Conservation (phyloP, 495 filamentous ascomycete species). For the Collariella sp. region DNA sequence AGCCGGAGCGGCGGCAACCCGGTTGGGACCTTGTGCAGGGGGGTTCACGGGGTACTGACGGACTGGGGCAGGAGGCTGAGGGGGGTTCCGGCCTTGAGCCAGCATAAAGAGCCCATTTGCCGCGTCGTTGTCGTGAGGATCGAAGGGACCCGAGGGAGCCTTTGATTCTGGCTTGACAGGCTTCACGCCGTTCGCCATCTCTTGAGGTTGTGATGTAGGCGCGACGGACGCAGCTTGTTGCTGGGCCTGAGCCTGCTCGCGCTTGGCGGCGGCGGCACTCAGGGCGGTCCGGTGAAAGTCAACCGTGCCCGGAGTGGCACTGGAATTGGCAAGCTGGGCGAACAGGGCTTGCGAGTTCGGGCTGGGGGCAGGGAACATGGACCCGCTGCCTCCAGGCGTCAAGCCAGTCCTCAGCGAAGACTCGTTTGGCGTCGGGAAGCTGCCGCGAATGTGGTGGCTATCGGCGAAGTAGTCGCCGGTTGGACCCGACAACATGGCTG, state of each 20-base stretch:
- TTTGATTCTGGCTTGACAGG: slow-evolving; percentile 37
- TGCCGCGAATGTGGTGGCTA: slow-evolving; percentile 69
- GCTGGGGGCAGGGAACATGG: slow-evolving; percentile 92
- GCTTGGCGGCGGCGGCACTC: slow-evolving; percentile 60
- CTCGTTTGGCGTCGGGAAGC: slow-evolving; percentile 95
- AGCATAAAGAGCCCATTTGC: slow-evolving; percentile 92
- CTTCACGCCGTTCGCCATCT: slow-evolving; percentile 33
- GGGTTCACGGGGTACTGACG: slow-evolving; percentile 43
- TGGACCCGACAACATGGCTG: slow-evolving; percentile 92
- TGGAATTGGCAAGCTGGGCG: slow-evolving; percentile 63
- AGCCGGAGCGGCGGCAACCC: slow-evolving; percentile 22
- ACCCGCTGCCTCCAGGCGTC: slow-evolving; percentile 91
- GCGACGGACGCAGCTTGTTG: slow-evolving; percentile 20
- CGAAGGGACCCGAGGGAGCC: slow-evolving; percentile 52
- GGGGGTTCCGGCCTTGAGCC: slow-evolving; percentile 59
- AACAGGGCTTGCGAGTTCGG: slow-evolving; percentile 78
- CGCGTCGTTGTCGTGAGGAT: slow-evolving; percentile 86
- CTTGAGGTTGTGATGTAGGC: slow-evolving; percentile 41
- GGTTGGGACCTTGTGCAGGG: slow-evolving; percentile 36
- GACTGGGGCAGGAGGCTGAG: slow-evolving; percentile 44
- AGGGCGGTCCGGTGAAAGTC: slow-evolving; percentile 94
- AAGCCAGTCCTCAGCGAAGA: slow-evolving; percentile 85
- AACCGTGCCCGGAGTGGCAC: slow-evolving; percentile 74
- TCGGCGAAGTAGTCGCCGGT: slow-evolving; percentile 63
- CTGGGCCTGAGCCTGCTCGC: slow-evolving; percentile 44